A percentile compares a stretch with the other conserved stretches of the same genome.
Evolutionary conservation across 768 basidiomycete species (phyloP).

Genomic region (Psilocybe tampanensis): DNA sequence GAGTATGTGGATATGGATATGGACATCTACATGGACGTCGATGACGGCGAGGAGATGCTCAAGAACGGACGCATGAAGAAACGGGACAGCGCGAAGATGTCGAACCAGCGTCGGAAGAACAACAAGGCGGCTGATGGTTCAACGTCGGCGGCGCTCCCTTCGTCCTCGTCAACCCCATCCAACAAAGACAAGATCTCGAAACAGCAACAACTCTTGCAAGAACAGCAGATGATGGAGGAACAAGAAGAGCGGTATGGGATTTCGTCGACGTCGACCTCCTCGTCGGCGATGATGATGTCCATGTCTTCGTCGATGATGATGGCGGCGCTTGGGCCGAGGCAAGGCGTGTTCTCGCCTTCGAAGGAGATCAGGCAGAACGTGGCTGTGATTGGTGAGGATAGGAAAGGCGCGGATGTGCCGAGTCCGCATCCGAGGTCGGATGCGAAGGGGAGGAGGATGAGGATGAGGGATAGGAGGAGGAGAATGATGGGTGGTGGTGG

Average conservation of each 20-base stretch:
- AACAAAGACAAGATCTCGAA: background rate
- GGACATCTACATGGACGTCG: background rate
- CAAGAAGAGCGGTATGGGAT: background rate
- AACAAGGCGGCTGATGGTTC: background rate
- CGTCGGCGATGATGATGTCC: conserved; percentile 11
- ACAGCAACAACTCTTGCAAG: background rate
- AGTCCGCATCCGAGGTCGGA: conserved; percentile 52
- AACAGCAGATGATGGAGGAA: background rate
- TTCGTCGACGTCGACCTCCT: background rate
- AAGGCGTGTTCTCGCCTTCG: conserved; percentile 42
- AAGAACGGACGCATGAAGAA: conserved; percentile 3
- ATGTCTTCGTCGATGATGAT: too few relatives aligned
- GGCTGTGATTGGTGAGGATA: conserved; percentile 48
- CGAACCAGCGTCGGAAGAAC: background rate
- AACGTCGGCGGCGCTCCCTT: too few relatives aligned
- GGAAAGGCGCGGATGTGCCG: conserved; percentile 39
- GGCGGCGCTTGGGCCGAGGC: conserved; percentile 35
- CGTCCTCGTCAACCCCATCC: too few relatives aligned
- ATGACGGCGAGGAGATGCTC: background rate
- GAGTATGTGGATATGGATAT: background rate
- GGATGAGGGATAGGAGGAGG: conserved; percentile 1
- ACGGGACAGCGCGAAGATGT: background rate
- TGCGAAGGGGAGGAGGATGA: conserved; percentile 16
- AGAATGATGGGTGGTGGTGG: conserved; percentile 13
- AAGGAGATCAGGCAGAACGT: conserved; percentile 41